These are phyloP conservation scores for Austroboletus novae-zelandiae DNA, from an alignment of 1,284 basidiomycete species.

Conservation along the genomic window DNA sequence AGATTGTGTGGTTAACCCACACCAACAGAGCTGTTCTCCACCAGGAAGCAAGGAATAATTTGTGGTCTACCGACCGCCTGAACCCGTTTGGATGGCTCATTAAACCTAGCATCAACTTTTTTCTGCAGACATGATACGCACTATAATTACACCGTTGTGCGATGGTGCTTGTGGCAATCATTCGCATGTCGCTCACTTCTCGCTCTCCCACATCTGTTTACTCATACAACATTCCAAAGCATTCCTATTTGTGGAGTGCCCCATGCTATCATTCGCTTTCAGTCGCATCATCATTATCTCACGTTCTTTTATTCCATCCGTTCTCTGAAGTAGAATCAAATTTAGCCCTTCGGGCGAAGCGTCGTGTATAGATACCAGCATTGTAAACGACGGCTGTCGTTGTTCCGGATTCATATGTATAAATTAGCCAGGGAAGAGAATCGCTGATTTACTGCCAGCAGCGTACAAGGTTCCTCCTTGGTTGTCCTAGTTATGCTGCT, in stretches of 20 bases:
- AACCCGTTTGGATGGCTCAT: background rate
- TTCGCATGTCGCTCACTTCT: background rate
- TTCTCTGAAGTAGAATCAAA: background rate
- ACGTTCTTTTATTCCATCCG: constrained; percentile 1
- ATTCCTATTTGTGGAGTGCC: background rate
- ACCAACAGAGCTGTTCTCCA: constrained; percentile 1
- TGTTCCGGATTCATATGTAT: constrained; percentile 4
- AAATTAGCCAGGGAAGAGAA: background rate
- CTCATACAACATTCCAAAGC: background rate
- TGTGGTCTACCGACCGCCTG: constrained; percentile 6
- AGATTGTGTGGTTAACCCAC: background rate
- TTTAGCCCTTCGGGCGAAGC: background rate
- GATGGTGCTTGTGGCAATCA: constrained; percentile 1
- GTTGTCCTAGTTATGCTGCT: too few relatives aligned
- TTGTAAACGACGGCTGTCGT: background rate
- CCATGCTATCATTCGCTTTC: constrained; percentile 4
- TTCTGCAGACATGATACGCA: background rate
- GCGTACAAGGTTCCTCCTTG: too few relatives aligned
- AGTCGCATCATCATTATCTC: constrained; percentile 8
- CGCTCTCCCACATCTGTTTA: background rate
- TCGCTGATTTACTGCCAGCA: background rate
- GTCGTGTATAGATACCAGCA: constrained; percentile 14
- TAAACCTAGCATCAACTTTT: background rate
- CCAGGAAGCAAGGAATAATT: background rate
- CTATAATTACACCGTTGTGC: constrained; percentile 9